These are phyloP conservation scores for Capsicum baccatum DNA, from an alignment of 257 asterid species.

Conservation along the genomic window DNA sequence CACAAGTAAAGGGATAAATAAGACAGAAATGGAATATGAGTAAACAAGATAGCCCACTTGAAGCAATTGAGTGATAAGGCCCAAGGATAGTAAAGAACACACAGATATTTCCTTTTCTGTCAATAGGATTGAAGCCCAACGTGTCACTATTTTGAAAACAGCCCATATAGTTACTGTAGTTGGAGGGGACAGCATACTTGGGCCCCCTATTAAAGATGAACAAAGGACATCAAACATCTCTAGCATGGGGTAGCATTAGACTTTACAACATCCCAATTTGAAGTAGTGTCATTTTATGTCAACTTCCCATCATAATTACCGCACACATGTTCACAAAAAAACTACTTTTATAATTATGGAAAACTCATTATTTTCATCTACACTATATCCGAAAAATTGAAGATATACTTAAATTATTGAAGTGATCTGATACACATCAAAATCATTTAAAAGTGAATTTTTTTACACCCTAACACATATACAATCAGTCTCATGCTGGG, in stretches of 20 bases:
- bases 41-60: neutral
- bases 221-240: neutral
- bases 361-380: too few species aligned
- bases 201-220: neutral
- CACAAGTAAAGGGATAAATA: too few species aligned
- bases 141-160: neutral
- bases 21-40: too few species aligned
- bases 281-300: neutral
- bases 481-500: too few species aligned
- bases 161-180: neutral
- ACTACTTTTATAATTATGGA: too few species aligned
- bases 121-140: neutral
- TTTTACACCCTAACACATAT: too few species aligned
- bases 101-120: too few species aligned
- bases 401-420: too few species aligned
- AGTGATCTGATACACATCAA: too few species aligned
- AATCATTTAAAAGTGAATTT: too few species aligned
- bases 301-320: neutral
- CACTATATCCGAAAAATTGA: too few species aligned
- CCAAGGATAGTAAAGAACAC: neutral
- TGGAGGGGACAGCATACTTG: neutral
- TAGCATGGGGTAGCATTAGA: neutral
- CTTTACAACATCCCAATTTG: neutral
- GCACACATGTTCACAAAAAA: neutral
- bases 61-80: neutral